phyloP scores from a whole-genome alignment of 495 filamentous ascomycete genomes.

The Hypomontagnella monticulosa region DNA sequence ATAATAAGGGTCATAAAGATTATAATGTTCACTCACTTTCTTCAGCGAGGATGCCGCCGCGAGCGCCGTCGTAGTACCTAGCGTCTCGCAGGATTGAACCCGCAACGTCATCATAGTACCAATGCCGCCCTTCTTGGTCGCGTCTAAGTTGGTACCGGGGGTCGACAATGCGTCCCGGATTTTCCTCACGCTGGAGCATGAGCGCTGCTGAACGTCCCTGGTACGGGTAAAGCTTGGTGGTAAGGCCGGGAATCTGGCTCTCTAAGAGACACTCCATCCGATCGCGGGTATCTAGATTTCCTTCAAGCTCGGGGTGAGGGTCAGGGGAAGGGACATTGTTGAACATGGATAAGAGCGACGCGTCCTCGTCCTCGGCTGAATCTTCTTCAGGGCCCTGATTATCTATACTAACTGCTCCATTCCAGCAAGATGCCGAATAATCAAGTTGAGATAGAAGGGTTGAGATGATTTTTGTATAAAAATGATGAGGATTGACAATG shows the following conservation, averaged over 20 bases:
- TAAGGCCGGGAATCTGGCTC: slow-evolving; percentile 67
- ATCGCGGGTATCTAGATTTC: slow-evolving; percentile 63
- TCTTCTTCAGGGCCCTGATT: background rate
- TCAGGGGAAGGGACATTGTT: slow-evolving; percentile 81
- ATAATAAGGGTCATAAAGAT: slow-evolving; percentile 48
- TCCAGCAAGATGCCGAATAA: slow-evolving; percentile 64
- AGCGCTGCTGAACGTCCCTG: slow-evolving; percentile 83
- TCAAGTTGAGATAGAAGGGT: slow-evolving; percentile 66
- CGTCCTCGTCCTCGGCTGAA: slow-evolving; percentile 49
- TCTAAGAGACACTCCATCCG: slow-evolving; percentile 72
- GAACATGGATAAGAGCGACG: slow-evolving; percentile 84
- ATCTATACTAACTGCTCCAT: slow-evolving; percentile 47
- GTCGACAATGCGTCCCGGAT: slow-evolving; percentile 72
- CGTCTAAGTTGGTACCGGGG: slow-evolving; percentile 69
- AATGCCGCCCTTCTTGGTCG: slow-evolving; percentile 69
- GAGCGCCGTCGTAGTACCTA: slow-evolving; percentile 74
- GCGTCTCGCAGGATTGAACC: slow-evolving; percentile 69
- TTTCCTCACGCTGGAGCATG: slow-evolving; percentile 85
- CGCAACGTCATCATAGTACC: slow-evolving; percentile 77
- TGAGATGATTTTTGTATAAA: slow-evolving; percentile 54
- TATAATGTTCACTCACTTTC: slow-evolving; percentile 54
- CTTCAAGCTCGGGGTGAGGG: slow-evolving; percentile 62
- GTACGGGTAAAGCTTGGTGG: slow-evolving; percentile 75
- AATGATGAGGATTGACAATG: slow-evolving; percentile 52
- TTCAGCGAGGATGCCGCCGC: slow-evolving; percentile 80